phyloP scores from a whole-genome alignment of 2,329 filamentous ascomycete species.

The Diaporthe destruens region DNA sequence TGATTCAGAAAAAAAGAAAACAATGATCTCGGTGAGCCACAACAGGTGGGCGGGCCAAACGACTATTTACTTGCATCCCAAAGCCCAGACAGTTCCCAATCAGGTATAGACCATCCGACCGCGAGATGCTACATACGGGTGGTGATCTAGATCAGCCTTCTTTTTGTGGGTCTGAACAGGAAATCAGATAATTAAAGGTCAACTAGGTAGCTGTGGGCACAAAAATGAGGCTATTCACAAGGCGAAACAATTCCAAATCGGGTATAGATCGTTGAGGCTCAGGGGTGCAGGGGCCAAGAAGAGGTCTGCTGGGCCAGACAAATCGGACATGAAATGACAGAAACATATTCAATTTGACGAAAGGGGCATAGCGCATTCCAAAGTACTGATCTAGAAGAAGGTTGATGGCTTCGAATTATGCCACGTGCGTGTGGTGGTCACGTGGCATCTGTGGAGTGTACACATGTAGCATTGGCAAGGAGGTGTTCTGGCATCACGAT shows the following conservation, averaged over 20 bases:
- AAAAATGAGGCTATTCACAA: neutral
- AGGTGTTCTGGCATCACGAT: neutral
- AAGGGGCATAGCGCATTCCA: neutral
- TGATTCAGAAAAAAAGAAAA: neutral
- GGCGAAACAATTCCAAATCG: neutral
- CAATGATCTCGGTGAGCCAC: neutral
- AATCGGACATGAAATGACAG: too few relatives aligned
- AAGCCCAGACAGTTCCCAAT: neutral
- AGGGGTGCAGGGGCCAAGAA: neutral
- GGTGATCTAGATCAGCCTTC: neutral
- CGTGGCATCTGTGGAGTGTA: too few relatives aligned
- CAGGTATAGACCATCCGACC: neutral
- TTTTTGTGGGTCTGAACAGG: neutral
- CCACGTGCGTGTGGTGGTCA: too few relatives aligned
- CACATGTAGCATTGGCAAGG: too few relatives aligned
- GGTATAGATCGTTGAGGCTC: neutral
- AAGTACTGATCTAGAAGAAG: neutral
- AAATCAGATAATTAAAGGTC: neutral
- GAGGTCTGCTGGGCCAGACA: too few relatives aligned
- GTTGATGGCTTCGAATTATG: neutral
- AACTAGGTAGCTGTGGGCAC: too few relatives aligned
- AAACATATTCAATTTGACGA: neutral
- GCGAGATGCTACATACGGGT: neutral
- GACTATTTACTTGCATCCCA: rapidly evolving
- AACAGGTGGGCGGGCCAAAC: neutral